Evolutionary conservation across 2,329 filamentous ascomycete genomes (phyloP), one percentile per base, ranked within the genome.

Genomic region (Ophiocordyceps camponoti-rufipedis): DNA sequence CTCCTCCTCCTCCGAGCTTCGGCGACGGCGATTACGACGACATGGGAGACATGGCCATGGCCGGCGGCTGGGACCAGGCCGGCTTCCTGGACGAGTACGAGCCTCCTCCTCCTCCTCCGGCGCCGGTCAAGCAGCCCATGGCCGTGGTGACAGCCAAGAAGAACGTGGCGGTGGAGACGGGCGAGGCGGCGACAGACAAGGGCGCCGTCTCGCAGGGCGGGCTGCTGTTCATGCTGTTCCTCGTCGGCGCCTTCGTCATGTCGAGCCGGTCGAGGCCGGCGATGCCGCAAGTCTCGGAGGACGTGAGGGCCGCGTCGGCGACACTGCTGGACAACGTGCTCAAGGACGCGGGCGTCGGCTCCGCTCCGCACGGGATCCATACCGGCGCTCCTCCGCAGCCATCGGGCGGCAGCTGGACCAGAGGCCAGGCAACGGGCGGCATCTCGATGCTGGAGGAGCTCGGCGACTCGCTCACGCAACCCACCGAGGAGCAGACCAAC

Each of bases 191-290:
- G 23, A 23, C 23, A 23, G 76, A 82, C 50, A 80, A 80, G 66
- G 67, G 75, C 48, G 73, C 80, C 32, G 32, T 35, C 49, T 80
- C 85, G 53, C 84, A 88, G 55, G 85, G 86, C 44, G 77, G 85
- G 56, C 67, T 96, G 55, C 72, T 96, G 61, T 82, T 89, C 63
- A 94, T 95, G 86, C 83, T 95, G 54, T 83, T 98, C 58, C 82
- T 98, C 46, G 88, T 94, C 52, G 91, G 91, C 58, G 91, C 91
- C 45, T 94, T 95, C 59, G 87, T 96, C 54, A 82, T 91, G 50
- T 95, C 89, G 31, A 93, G 88, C 65, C 78, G 78, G 53, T 75
- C 78, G 41, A 71, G 80, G 18, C 76, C 80, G 38, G 76, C 78
- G 53, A 80, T 93, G 53, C 83, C 84, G 44, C 75, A 75, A 47